Conservation (phyloP, 257 asterid genomes). For the Buddleja alternifolia region DNA sequence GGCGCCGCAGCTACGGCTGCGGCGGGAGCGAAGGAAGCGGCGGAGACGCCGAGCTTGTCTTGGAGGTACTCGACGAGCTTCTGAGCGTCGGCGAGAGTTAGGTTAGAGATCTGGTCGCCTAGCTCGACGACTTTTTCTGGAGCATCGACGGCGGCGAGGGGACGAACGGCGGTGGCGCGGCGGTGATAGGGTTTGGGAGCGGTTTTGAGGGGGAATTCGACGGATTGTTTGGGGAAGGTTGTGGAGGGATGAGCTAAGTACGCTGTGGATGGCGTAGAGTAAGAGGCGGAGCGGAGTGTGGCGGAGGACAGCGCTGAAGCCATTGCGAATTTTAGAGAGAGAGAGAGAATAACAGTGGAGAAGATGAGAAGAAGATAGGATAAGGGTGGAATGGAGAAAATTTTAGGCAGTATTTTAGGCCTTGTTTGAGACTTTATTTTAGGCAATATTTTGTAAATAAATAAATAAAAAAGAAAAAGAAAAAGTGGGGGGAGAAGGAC, state of each 20-base stretch:
- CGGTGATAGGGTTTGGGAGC: slow-evolving; percentile 43
- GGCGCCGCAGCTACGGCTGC: slow-evolving; percentile 56
- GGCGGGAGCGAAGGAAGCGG: slow-evolving; percentile 83
- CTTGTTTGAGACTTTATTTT: not conserved
- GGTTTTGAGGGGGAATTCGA: slow-evolving; percentile 43
- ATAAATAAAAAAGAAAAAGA: too few species aligned
- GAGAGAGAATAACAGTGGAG: not conserved
- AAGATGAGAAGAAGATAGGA: slow-evolving; percentile 32
- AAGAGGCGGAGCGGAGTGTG: slow-evolving; percentile 46
- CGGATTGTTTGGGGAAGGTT: slow-evolving; percentile 40
- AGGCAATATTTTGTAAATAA: too few species aligned
- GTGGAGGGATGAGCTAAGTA: slow-evolving; percentile 28
- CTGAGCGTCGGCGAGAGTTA: slow-evolving; percentile 90
- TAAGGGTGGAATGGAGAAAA: slow-evolving; percentile 32
- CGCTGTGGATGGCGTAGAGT: slow-evolving; percentile 34
- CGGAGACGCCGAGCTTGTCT: slow-evolving; percentile 93
- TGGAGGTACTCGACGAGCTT: slow-evolving; percentile 95
- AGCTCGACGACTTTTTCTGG: slow-evolving; percentile 82
- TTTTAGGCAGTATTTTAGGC: not conserved
- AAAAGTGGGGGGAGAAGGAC: not conserved
- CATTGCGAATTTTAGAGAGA: slow-evolving; percentile 38
- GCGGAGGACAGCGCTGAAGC: slow-evolving; percentile 68
- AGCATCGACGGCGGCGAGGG: slow-evolving; percentile 77
- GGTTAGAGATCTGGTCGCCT: slow-evolving; percentile 80
- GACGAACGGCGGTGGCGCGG: slow-evolving; percentile 55